phyloP scores from a whole-genome alignment of 257 asterid species.

The Nemophila menziesii region DNA sequence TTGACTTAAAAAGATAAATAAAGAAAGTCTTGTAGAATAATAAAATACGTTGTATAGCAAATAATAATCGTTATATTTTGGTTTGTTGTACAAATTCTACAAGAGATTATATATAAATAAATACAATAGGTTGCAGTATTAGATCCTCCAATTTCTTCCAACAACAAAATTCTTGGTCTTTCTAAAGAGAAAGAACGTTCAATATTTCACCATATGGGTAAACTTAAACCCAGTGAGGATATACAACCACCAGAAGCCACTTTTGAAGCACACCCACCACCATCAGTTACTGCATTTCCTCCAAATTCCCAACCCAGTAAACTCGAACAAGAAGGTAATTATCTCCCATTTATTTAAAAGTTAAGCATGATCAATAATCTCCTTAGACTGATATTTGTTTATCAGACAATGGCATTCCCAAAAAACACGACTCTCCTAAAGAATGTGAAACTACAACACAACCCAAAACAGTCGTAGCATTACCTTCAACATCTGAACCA shows the following conservation, averaged over 20 bases:
- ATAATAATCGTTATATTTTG: too few relatives aligned
- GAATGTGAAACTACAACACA: background rate
- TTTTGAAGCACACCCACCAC: background rate
- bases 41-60: too few relatives aligned
- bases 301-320: background rate
- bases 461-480: background rate
- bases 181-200: background rate
- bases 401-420: too few relatives aligned
- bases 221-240: background rate
- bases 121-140: background rate
- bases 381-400: too few relatives aligned
- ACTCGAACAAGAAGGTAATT: background rate
- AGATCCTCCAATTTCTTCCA: background rate
- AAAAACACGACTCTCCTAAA: too few relatives aligned
- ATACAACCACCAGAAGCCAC: background rate
- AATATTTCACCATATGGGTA: background rate
- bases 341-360: too few relatives aligned
- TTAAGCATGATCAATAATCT: too few relatives aligned
- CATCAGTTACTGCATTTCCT: background rate
- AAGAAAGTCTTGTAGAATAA: too few relatives aligned
- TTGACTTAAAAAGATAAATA: too few relatives aligned
- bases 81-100: too few relatives aligned
- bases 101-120: background rate
- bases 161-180: background rate
- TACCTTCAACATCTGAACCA: background rate